phyloP scores from a whole-genome alignment of 345 rosid species.

The Melastoma malabathricum region DNA sequence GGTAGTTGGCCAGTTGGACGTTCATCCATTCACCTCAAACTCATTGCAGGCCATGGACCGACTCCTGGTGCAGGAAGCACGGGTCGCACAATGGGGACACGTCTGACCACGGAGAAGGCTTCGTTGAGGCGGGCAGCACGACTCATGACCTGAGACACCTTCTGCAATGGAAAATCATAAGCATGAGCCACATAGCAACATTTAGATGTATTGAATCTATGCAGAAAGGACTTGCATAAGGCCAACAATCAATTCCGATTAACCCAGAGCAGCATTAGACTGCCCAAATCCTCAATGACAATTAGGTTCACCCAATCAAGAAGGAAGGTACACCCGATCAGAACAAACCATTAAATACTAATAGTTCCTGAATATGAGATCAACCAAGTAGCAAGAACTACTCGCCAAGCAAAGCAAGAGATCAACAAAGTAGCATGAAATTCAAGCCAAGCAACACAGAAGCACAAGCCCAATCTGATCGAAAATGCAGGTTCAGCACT shows the following conservation, averaged over 20 bases:
- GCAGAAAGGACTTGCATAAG: too few relatives aligned
- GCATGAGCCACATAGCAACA: neutral
- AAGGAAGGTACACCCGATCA: too few relatives aligned
- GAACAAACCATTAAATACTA: too few relatives aligned
- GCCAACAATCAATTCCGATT: too few relatives aligned
- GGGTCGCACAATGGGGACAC: constrained; percentile 70
- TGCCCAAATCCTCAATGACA: too few relatives aligned
- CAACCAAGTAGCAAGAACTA: too few relatives aligned
- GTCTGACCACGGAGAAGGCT: constrained; percentile 73
- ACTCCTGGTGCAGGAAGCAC: constrained; percentile 47
- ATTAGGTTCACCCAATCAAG: too few relatives aligned
- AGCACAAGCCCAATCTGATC: neutral
- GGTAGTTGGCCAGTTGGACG: neutral
- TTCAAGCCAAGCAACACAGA: too few relatives aligned
- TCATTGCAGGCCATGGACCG: constrained; percentile 78
- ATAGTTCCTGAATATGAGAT: too few relatives aligned
- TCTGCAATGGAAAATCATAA: constrained; percentile 25
- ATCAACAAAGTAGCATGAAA: too few relatives aligned
- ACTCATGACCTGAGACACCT: constrained; percentile 56
- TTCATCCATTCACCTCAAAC: constrained; percentile 31
- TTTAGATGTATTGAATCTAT: neutral
- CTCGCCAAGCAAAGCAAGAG: too few relatives aligned
- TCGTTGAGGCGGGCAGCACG: constrained; percentile 75
- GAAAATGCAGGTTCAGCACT: neutral
- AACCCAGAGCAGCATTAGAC: too few relatives aligned